Base-by-base conservation (phyloP, 352 stramenopile genomes). In the Phytopythium aichiense region DNA sequence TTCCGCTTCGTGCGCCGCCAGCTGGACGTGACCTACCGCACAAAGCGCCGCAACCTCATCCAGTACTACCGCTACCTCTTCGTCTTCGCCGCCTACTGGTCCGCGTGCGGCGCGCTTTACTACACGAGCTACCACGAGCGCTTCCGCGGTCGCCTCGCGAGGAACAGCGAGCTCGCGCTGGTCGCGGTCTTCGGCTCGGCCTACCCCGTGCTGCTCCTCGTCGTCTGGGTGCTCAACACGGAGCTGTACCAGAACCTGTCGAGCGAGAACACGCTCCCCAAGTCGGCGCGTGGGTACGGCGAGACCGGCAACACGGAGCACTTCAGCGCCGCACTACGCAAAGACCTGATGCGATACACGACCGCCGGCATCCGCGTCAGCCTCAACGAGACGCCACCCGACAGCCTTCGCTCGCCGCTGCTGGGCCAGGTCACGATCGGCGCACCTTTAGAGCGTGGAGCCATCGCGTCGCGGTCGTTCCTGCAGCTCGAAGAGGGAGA, bases 21-120 rank as follows among this genome's bases (percentile, higher is more conserved):
- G 62, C 52, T 94, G 53, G 86, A 94, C 56, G 83, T 92, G 56
- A 94, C 86, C 18, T 95, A 95, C 60, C 80, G 86, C 8, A 73
- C 86, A 60, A 95, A 95, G 57, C 79, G 86, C 42, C 80, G 86
- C 22, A 90, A 88, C 37, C 53, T 95, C 46, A 73, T 95, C 11
- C 86, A 95, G 68, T 95, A 95, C 60, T 95, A 93, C 52, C 86
- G 86, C 22, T 95, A 95, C 55, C 54, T 92, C 43, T 63, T 95
- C 40, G 77, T 92, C 46, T 95, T 82, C 59, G 81, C 75, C 5
- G 73, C 65, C 12, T 86, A 91, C 65, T 95, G 86, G 86, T 63
- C 71, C 1, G 65, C 82, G 13, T 92, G 83, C 56, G 86, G 68
- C 0, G 67, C 65, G 4, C 68, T 95, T 23, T 95, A 95, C 55